Percentiles rank a stretch among this genome's conserved stretches.
phyloP scores from a whole-genome alignment of 164 flowering plant species.

The Magnolia kwangsiensis region DNA sequence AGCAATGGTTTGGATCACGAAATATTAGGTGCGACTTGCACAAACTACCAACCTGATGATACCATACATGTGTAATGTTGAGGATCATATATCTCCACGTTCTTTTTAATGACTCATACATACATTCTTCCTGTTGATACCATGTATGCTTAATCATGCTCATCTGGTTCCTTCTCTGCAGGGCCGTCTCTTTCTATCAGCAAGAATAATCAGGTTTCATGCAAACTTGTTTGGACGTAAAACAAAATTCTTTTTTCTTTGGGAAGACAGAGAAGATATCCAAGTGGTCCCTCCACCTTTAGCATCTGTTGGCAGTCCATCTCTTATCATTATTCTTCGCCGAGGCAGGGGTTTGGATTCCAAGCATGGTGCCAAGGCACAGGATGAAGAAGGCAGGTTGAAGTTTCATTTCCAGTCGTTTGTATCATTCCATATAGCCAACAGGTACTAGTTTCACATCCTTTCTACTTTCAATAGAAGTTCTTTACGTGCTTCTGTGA shows the following conservation, averaged over 20 bases:
- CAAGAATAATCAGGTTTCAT: conserved; percentile 88
- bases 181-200: conserved; percentile 95
- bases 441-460: conserved; percentile 46
- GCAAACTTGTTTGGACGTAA: conserved; percentile 85
- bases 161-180: conserved; percentile 20
- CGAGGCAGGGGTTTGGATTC: conserved; percentile 88
- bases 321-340: conserved; percentile 64
- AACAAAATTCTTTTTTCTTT: conserved; percentile 57
- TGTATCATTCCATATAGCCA: conserved; percentile 78
- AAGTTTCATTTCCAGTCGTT: conserved; percentile 92
- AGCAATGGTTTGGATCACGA: background rate
- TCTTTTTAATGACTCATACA: background rate
- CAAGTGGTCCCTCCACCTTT: conserved; percentile 67
- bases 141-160: background rate
- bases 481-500: too few relatives aligned
- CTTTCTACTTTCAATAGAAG: background rate
- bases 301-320: conserved; percentile 91
- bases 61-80: background rate
- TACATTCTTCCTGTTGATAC: background rate
- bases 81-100: background rate
- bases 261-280: conserved; percentile 63
- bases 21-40: background rate
- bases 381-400: conserved; percentile 84
- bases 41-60: background rate
- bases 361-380: conserved; percentile 81